Conservation (phyloP, 768 basidiomycete species). For the Naganishia antarctica region DNA sequence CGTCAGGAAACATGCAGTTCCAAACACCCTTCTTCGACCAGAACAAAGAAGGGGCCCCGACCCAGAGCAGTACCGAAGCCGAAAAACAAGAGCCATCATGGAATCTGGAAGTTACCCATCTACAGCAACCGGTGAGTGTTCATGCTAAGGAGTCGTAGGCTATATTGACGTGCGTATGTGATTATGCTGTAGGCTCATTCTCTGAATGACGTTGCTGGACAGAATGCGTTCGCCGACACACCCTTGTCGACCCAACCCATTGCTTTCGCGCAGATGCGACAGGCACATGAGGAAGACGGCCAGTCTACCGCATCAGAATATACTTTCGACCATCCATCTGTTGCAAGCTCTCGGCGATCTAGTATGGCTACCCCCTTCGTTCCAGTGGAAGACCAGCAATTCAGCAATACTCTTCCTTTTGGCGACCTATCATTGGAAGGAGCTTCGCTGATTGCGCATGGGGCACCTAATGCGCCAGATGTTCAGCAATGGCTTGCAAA, state of each 20-base stretch:
- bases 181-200: background rate
- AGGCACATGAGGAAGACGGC: constrained; percentile 3
- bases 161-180: no score
- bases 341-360: background rate
- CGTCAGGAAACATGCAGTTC: background rate
- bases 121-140: no score
- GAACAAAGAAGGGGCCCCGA: no score
- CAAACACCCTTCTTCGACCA: background rate
- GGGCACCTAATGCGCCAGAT: background rate
- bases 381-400: background rate
- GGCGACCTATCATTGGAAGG: background rate
- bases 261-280: constrained; percentile 7
- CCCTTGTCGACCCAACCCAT: background rate
- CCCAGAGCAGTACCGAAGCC: no score
- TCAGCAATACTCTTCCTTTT: constrained; percentile 9
- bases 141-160: no score
- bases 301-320: background rate
- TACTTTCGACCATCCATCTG: background rate
- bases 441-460: background rate
- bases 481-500: constrained; percentile 5
- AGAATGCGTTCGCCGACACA: background rate
- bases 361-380: background rate
- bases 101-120: no score
- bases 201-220: background rate
- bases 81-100: no score